These are phyloP conservation scores for Ceratocystis cubensis DNA, from an alignment of 2,329 filamentous ascomycete genomes.

Conservation along the genomic window DNA sequence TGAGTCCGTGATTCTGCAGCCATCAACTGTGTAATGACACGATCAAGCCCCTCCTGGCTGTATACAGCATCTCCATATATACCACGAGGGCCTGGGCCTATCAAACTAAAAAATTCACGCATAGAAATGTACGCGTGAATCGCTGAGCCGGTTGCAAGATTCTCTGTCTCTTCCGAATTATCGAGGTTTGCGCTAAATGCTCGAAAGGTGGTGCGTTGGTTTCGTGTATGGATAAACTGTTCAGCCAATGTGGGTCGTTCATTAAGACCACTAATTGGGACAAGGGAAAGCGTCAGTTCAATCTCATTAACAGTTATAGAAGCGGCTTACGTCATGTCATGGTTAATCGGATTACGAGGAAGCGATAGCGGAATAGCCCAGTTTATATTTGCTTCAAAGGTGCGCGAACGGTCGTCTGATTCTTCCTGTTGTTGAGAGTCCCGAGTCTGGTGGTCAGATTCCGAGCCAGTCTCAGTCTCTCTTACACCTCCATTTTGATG, in stretches of 20 bases:
- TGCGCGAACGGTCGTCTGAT: background rate
- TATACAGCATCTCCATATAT: constrained; percentile 69
- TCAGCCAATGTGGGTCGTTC: background rate
- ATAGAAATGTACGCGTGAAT: background rate
- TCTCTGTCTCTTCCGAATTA: background rate
- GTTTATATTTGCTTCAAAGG: background rate
- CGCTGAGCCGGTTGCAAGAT: background rate
- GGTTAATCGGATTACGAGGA: background rate
- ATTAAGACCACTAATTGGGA: background rate
- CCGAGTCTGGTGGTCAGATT: background rate
- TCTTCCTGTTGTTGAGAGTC: background rate
- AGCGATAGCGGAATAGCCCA: background rate
- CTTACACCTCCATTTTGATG: background rate
- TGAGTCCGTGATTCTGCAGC: constrained; percentile 65
- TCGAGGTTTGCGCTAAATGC: background rate
- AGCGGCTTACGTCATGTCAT: background rate
- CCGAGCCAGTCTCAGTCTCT: background rate
- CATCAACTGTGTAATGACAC: constrained; percentile 78
- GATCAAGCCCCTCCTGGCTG: constrained; percentile 79
- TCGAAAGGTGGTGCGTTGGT: background rate
- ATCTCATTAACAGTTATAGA: background rate
- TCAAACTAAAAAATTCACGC: background rate
- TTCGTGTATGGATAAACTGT: background rate
- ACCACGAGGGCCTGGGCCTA: background rate
- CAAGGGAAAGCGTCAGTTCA: background rate